These are phyloP conservation scores for Amanita pallidorosea DNA, from an alignment of 768 basidiomycete genomes.

Conservation along the genomic window DNA sequence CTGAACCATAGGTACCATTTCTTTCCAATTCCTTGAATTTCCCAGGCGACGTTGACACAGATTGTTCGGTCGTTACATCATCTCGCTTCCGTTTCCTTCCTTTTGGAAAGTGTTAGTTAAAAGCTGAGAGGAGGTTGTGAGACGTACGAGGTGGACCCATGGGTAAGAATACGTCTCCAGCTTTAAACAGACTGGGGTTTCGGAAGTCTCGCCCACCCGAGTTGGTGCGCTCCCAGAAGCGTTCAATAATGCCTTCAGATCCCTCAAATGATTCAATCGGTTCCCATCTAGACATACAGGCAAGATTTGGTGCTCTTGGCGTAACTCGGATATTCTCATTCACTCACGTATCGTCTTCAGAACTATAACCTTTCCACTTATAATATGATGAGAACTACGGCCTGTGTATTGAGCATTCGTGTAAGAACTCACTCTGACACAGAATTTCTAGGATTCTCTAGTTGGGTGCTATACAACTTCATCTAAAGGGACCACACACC, in stretches of 20 bases:
- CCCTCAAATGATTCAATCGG: constrained; percentile 47
- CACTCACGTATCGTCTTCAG: constrained; percentile 49
- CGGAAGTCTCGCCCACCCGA: constrained; percentile 37
- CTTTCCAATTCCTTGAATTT: not conserved
- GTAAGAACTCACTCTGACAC: constrained; percentile 38
- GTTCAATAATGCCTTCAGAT: constrained; percentile 43
- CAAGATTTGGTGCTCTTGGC: not conserved
- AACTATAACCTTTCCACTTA: constrained; percentile 53
- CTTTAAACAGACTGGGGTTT: constrained; percentile 37
- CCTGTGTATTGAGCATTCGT: not conserved
- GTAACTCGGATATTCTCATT: constrained; percentile 2
- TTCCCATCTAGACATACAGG: constrained; percentile 44
- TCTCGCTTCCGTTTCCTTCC: constrained; percentile 12
- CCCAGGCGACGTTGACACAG: not conserved
- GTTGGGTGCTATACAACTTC: constrained; percentile 1
- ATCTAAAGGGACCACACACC: constrained; percentile 24
- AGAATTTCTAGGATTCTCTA: constrained; percentile 33
- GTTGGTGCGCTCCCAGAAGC: constrained; percentile 41
- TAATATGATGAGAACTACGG: constrained; percentile 4
- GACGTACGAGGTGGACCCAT: constrained; percentile 50
- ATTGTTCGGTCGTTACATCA: not conserved
- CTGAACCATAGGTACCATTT: not conserved
- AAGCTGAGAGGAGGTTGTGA: not conserved
- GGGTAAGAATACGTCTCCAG: constrained; percentile 42
- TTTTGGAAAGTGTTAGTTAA: constrained; percentile 4